Percentiles rank a stretch among this genome's conserved stretches.
Evolutionary conservation across 2,329 filamentous ascomycete genomes (phyloP).

Genomic region (Ophiocordyceps robertsii): DNA sequence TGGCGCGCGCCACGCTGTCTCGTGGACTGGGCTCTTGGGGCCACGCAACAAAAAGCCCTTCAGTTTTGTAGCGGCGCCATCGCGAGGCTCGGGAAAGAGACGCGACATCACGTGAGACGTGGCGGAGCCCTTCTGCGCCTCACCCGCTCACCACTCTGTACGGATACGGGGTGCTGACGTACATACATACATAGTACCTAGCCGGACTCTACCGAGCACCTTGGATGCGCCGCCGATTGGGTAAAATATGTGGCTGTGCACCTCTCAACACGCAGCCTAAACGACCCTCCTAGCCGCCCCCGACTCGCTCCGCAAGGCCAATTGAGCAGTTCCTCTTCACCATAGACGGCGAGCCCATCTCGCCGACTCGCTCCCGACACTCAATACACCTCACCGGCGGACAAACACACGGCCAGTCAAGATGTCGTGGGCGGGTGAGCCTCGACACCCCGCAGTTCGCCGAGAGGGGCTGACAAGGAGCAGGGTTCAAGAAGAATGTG

Average conservation of each 20-base stretch:
- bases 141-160: conserved; percentile 5
- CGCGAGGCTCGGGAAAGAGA: background rate
- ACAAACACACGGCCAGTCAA: conserved; percentile 11
- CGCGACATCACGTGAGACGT: conserved; percentile 1
- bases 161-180: no score
- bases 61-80: background rate
- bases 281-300: background rate
- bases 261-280: background rate
- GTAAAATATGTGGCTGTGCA: conserved; percentile 17
- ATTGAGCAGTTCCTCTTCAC: background rate
- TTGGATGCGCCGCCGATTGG: conserved; percentile 10
- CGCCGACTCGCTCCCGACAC: background rate
- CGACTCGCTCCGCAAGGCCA: background rate
- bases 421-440: conserved; percentile 61
- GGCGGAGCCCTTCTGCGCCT: conserved; percentile 3
- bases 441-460: conserved; percentile 11
- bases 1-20: conserved; percentile 3
- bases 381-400: background rate
- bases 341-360: background rate
- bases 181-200: conserved; percentile 17
- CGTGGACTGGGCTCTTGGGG: conserved; percentile 2
- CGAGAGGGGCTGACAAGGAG: conserved; percentile 12
- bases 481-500: conserved; percentile 71
- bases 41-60: background rate
- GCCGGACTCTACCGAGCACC: no score